These are phyloP conservation scores for California macrophylla DNA, from an alignment of 441 rosid genomes.

Conservation along the genomic window DNA sequence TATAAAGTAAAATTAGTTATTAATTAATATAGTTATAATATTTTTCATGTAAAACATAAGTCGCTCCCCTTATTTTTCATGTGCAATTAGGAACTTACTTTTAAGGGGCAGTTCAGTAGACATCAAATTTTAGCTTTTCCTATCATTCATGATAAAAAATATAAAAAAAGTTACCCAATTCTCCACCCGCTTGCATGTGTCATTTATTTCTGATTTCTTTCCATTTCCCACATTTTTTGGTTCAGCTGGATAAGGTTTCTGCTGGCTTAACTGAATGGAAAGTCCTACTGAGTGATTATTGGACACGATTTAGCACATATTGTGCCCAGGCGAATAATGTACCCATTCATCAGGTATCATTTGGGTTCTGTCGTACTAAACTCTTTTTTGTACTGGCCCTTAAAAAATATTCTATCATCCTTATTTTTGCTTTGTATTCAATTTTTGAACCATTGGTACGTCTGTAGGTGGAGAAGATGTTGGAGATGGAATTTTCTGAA, in stretches of 20 bases:
- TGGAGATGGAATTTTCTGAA: conserved; percentile 70
- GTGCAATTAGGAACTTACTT: neutral
- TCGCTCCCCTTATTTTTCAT: neutral
- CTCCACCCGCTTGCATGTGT: neutral
- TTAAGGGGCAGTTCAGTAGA: neutral
- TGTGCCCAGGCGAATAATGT: neutral
- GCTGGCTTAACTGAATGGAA: conserved; percentile 3
- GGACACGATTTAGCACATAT: conserved; percentile 3
- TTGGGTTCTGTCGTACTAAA: conserved; percentile 15
- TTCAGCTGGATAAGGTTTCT: conserved; percentile 6
- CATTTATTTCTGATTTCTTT: neutral
- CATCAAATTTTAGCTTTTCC: neutral
- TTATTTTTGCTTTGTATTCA: neutral
- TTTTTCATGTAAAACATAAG: neutral
- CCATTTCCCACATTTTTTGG: neutral
- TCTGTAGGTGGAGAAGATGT: conserved; percentile 88
- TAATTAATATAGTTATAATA: neutral
- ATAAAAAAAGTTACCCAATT: neutral
- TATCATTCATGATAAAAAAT: neutral
- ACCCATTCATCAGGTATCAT: conserved; percentile 27
- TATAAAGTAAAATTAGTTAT: neutral
- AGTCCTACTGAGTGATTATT: conserved; percentile 1
- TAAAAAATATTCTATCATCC: conserved; percentile 15
- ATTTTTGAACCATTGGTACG: conserved; percentile 13
- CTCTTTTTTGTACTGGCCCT: conserved; percentile 9